Evolutionary conservation across 345 rosid species (phyloP).

Genomic region (Salix purpurea): DNA sequence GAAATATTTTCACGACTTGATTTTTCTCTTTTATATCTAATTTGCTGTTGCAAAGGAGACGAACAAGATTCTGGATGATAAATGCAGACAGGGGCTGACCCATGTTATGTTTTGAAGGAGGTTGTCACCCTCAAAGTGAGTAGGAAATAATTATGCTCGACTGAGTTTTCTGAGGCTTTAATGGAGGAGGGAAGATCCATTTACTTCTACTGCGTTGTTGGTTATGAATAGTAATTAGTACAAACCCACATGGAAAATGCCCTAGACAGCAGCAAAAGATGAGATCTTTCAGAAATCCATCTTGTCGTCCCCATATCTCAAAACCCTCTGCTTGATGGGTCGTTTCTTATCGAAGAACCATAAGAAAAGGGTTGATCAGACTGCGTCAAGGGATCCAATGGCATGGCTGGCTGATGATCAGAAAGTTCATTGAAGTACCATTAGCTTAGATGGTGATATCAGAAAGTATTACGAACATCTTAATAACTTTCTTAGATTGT

Average conservation of each 20-base stretch:
- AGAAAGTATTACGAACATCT: constrained; percentile 6
- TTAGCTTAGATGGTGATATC: background rate
- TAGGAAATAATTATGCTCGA: constrained; percentile 11
- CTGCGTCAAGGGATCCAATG: constrained; percentile 14
- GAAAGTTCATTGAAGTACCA: background rate
- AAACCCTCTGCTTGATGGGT: constrained; percentile 5
- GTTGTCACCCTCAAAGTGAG: background rate
- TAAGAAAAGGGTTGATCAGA: background rate
- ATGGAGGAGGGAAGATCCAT: background rate
- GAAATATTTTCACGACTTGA: too few species aligned
- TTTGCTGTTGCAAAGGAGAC: too few species aligned
- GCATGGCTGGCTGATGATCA: constrained; percentile 10
- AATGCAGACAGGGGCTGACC: too few species aligned
- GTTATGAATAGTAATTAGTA: background rate
- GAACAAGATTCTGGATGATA: too few species aligned
- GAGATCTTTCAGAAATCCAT: background rate
- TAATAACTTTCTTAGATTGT: constrained; percentile 12
- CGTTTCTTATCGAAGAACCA: background rate
- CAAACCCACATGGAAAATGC: constrained; percentile 13
- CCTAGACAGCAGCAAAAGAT: background rate
- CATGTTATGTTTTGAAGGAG: too few species aligned
- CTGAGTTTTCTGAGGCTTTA: background rate
- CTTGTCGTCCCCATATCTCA: constrained; percentile 6
- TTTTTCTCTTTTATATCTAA: too few species aligned
- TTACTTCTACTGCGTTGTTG: background rate